Base-by-base conservation (phyloP, 345 rosid species). In the Salix suchowensis region DNA sequence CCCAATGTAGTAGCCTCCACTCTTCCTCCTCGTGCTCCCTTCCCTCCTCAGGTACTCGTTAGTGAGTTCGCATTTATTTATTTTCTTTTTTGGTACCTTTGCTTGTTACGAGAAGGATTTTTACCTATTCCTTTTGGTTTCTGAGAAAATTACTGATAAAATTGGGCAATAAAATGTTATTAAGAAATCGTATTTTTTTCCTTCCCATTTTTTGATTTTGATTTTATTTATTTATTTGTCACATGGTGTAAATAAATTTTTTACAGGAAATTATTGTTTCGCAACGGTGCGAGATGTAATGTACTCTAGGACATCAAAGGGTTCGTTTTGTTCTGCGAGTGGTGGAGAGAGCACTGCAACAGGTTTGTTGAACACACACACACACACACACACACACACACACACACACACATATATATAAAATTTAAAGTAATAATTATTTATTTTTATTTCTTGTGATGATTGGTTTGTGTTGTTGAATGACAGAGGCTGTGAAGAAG, bases 401-500 rank as follows among this genome's bases (percentile, higher is more conserved):
- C 30, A 28, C 2, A 28, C 30, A 28, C 0, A 28, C 2, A 52
- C 8, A 2, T 12, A 8, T 75, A 61, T 74, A 14, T 40, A 37
- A 12, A 23, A 32, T 70, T 36, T 62, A 30, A 26, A 55, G 32
- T 30, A 42, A 9, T 21, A 37, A 32, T 19, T 24, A 40, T 8
- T 5, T 14, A 8, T 7, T 21, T 8, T 7, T 14, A 8, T 12
- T 26, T 46, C 50, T 36, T 4, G 23, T 24, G 40, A 23, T 39
- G 52, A 19, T 37, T 26, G 32, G 11, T 75, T 75, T 73, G 7
- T 37, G 5, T 68, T 80, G 23, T 66, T 26, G 36, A 82, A 50
- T 74, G 83, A 14, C 87, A 94, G 98, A 85, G 68, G 75, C 82
- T 12, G 97, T 92, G 74, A 91, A 94, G 86, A 97, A 91, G 83